Evolutionary conservation across 768 basidiomycete genomes (phyloP).

Genomic region (Boletus sp.): DNA sequence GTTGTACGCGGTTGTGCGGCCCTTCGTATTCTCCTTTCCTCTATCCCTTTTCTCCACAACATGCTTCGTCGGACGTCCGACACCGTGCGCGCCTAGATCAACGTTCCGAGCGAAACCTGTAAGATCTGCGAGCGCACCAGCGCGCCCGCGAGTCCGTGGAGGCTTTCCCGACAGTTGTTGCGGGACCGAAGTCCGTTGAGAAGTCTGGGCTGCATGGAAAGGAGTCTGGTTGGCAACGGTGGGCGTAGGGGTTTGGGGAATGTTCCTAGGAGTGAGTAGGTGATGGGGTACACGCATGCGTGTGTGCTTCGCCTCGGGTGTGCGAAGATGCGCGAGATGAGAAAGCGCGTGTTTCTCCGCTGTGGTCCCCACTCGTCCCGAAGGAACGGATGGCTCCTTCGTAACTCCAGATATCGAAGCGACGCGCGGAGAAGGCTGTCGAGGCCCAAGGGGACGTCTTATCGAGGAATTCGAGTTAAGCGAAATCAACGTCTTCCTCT

Average conservation of each 20-base stretch:
- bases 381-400: slow-evolving; percentile 4
- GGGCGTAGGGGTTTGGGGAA: slow-evolving; percentile 7
- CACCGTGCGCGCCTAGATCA: slow-evolving; percentile 30
- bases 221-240: slow-evolving; percentile 25
- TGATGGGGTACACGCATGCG: not conserved
- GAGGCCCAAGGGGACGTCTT: slow-evolving; percentile 23
- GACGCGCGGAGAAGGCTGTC: slow-evolving; percentile 18
- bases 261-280: not conserved
- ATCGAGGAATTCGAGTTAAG: slow-evolving; percentile 24
- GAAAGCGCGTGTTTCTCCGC: slow-evolving; percentile 5
- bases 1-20: slow-evolving; percentile 13
- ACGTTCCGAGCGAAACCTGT: slow-evolving; percentile 37
- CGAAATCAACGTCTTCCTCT: slow-evolving; percentile 17
- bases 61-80: slow-evolving; percentile 18
- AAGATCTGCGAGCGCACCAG: slow-evolving; percentile 39
- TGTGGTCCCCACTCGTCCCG: not conserved
- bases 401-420: not conserved
- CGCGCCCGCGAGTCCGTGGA: slow-evolving; percentile 25
- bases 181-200: slow-evolving; percentile 5
- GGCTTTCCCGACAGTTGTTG: slow-evolving; percentile 31
- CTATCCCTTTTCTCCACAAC: slow-evolving; percentile 30
- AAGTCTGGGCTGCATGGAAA: slow-evolving; percentile 15
- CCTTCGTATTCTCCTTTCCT: slow-evolving; percentile 22
- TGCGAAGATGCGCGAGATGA: not conserved
- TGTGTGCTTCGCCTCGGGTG: slow-evolving; percentile 14